These are phyloP conservation scores for Hymenoscyphus linearis DNA, from an alignment of 2,329 filamentous ascomycete species.

Conservation along the genomic window DNA sequence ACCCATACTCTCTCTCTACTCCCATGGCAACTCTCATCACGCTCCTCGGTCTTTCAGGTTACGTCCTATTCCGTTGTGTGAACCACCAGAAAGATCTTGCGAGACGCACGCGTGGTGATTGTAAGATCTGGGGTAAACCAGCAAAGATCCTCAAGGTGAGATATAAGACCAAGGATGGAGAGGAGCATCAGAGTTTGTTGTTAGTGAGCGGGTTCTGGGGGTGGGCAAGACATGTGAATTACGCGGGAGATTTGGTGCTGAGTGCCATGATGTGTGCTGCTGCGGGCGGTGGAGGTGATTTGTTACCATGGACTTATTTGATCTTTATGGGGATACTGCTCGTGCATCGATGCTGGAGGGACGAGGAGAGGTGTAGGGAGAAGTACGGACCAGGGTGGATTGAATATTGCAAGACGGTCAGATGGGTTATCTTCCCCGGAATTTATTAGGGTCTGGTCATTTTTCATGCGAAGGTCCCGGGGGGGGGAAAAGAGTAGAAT, in stretches of 20 bases:
- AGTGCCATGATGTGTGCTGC: conserved; percentile 39
- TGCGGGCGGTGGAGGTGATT: conserved; percentile 32
- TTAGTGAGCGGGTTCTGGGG: conserved; percentile 40
- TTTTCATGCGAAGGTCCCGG: too few species aligned
- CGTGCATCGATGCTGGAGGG: conserved; percentile 41
- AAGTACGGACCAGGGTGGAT: conserved; percentile 43
- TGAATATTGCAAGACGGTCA: conserved; percentile 38
- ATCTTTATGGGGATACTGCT: conserved; percentile 41
- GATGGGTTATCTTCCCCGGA: conserved; percentile 41
- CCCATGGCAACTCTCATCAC: conserved; percentile 28
- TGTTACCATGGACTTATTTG: conserved; percentile 42
- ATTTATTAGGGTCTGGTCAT: conserved; percentile 24
- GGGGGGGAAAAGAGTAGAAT: background rate
- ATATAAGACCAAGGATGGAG: conserved; percentile 39
- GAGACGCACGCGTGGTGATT: conserved; percentile 36
- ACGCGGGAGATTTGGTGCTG: conserved; percentile 37
- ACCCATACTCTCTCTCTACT: conserved; percentile 34
- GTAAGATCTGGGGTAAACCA: conserved; percentile 39
- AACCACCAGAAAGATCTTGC: conserved; percentile 42
- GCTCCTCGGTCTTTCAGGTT: conserved; percentile 34
- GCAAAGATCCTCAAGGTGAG: conserved; percentile 36
- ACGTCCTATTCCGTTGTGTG: conserved; percentile 40
- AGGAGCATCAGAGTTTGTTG: conserved; percentile 36
- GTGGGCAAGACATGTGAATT: conserved; percentile 37
- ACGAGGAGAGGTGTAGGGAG: conserved; percentile 39